Percentiles rank a stretch among this genome's conserved stretches.
Conservation (phyloP, 1,284 basidiomycete species). For the Bondarzewia mesenterica region DNA sequence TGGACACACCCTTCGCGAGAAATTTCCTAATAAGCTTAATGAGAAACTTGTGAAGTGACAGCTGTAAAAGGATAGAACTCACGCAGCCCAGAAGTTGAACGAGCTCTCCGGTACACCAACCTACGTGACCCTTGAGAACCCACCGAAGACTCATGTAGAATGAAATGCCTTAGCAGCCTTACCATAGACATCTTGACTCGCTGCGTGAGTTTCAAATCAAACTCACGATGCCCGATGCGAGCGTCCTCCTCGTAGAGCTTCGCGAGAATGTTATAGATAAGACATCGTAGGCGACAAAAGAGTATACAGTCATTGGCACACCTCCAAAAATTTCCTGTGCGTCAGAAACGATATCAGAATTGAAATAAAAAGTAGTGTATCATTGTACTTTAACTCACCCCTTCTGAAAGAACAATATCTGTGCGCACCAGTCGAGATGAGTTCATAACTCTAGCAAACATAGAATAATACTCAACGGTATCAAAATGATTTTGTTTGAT, state of each 20-base stretch:
- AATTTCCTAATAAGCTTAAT: slow-evolving; percentile 48
- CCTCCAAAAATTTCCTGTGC: slow-evolving; percentile 62
- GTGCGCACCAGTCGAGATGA: slow-evolving; percentile 10
- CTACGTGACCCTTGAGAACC: slow-evolving; percentile 35
- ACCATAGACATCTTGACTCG: slow-evolving; percentile 99
- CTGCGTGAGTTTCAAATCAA: slow-evolving; percentile 86
- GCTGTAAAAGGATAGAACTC: slow-evolving; percentile 24
- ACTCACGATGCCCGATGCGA: slow-evolving; percentile 82
- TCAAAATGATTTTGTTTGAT: slow-evolving; percentile 96
- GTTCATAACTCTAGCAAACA: slow-evolving; percentile 5
- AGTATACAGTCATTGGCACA: slow-evolving; percentile 17
- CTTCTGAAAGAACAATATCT: slow-evolving; percentile 97
- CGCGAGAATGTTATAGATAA: too few species aligned
- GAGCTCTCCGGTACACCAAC: slow-evolving; percentile 94
- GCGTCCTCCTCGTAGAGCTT: slow-evolving; percentile 97
- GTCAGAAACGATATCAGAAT: not conserved
- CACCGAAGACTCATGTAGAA: too few species aligned
- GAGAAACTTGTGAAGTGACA: slow-evolving; percentile 1
- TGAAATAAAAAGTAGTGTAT: too few species aligned
- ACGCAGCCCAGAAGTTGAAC: slow-evolving; percentile 91
- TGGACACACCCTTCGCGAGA: slow-evolving; percentile 62
- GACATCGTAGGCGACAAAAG: slow-evolving; percentile 3
- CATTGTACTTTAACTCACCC: slow-evolving; percentile 47
- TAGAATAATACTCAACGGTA: slow-evolving; percentile 41
- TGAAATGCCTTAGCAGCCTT: slow-evolving; percentile 13